Evolutionary conservation across 306 rosid genomes (phyloP), one percentile per base, ranked within the genome.

Genomic region (Ochetophila trinervis): DNA sequence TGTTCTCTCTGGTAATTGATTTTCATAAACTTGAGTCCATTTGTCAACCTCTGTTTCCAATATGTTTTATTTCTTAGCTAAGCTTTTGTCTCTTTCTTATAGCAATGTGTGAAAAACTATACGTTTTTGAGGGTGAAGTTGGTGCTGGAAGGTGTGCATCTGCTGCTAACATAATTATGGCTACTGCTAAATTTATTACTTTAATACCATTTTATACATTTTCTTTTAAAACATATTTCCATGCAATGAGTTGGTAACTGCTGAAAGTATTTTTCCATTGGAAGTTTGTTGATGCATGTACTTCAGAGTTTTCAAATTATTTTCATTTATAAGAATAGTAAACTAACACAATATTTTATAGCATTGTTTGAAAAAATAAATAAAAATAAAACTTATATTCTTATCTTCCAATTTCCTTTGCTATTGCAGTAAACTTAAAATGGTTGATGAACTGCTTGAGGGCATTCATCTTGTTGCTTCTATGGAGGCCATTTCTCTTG

Each of bases 101-200:
- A 91, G 98, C 86, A 63, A 89, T 91, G 98, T 85, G 92, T 70
- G 90, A 86, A 67, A 89, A 85, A 68, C 90, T 89, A 60, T 87
- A 76, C 71, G 68, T 80, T 79, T 91, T 87, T 78, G 95, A 85
- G 84, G 95, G 96, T 56, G 86, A 85, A 82, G 80, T 89, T 80
- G 98, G 91, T 70, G 87, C 89, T 68, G 85, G 87, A 85, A 91
- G 98, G 98, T 91, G 57, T 78, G 42, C 51, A 70, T 73, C 30
- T 45, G 32, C 54, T 63, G 42, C 75, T 59, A 74, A 16, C 21
- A 50, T 53, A 12, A 48, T 18, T n/a, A 65, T 44, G 54, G 51
- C 47, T 35, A 15, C 15, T 4, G 23, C 15, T 30, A 52, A 60
- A 53, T 67, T 27, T 3, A 47, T 62, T 47, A 9, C 30, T 20